A percentile compares a stretch with the other conserved stretches of the same genome.
phyloP scores from a whole-genome alignment of 352 stramenopile genomes.

The Phytophthora pseudosyringae region DNA sequence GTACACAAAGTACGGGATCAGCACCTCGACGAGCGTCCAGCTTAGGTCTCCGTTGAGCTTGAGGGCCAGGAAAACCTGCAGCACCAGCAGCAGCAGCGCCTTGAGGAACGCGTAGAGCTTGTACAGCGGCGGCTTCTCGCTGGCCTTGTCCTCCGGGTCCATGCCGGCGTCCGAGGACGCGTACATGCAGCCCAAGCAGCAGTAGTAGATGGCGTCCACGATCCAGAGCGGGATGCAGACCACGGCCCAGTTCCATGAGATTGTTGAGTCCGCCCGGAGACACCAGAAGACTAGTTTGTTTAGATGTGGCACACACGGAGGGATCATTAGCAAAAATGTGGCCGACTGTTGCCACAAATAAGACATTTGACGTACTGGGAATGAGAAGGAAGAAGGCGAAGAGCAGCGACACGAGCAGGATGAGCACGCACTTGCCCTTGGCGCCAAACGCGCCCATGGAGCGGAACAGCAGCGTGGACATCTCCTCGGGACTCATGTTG shows the following conservation, averaged over 20 bases:
- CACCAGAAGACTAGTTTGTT: slow-evolving; percentile 76
- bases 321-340: slow-evolving; percentile 18
- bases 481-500: slow-evolving; percentile 81
- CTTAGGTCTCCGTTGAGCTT: slow-evolving; percentile 77
- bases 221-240: slow-evolving; percentile 88
- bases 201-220: slow-evolving; percentile 77
- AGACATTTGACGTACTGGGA: slow-evolving; percentile 56
- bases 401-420: slow-evolving; percentile 71
- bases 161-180: slow-evolving; percentile 49
- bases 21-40: slow-evolving; percentile 66
- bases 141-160: slow-evolving; percentile 68
- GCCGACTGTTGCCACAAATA: slow-evolving; percentile 13
- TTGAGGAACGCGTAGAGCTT: slow-evolving; percentile 89
- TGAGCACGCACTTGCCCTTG: slow-evolving; percentile 73
- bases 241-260: slow-evolving; percentile 81
- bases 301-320: slow-evolving; percentile 13
- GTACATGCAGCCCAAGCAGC: slow-evolving; percentile 71
- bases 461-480: slow-evolving; percentile 71
- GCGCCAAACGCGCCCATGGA: slow-evolving; percentile 77
- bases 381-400: slow-evolving; percentile 90
- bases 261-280: slow-evolving; percentile 73
- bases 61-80: slow-evolving; percentile 86
- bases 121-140: slow-evolving; percentile 54
- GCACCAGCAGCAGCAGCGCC: slow-evolving; percentile 70
- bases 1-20: slow-evolving; percentile 85